Evolutionary conservation across 768 basidiomycete species (phyloP).

Genomic region (Terana coerulea): DNA sequence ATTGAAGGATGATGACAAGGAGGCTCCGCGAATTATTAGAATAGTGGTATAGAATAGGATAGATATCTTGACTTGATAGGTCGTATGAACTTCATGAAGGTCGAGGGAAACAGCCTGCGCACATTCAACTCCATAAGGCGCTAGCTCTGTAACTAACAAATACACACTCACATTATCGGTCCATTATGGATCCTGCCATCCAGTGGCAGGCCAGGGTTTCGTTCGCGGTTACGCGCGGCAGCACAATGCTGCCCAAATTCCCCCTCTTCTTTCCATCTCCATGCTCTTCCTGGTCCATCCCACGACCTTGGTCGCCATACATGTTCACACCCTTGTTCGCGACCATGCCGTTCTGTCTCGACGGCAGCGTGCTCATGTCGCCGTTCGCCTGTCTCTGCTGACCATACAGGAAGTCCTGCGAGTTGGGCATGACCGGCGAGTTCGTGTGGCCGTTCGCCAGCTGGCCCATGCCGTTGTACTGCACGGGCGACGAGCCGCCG

Average conservation of each 20-base stretch:
- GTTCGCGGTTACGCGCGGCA: conserved; percentile 49
- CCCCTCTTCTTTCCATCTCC: conserved; percentile 54
- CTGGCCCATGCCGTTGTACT: conserved; percentile 28
- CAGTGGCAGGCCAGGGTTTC: conserved; percentile 12
- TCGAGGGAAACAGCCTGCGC: not conserved
- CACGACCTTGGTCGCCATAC: conserved; percentile 61
- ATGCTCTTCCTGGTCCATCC: conserved; percentile 61
- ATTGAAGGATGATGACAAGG: not conserved
- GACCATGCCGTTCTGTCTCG: conserved; percentile 36
- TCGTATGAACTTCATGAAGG: conserved; percentile 1
- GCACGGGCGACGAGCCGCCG: conserved; percentile 43
- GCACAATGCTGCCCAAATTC: conserved; percentile 63
- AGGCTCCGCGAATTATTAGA: conserved; percentile 1
- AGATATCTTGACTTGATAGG: conserved; percentile 3
- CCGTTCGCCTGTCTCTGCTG: conserved; percentile 45
- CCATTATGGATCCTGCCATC: conserved; percentile 12
- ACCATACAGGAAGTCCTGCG: conserved; percentile 59
- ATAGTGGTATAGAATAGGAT: not conserved
- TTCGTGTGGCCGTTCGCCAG: conserved; percentile 35
- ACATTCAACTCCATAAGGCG: not conserved
- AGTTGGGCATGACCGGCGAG: conserved; percentile 33
- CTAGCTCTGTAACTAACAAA: not conserved
- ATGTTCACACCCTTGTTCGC: conserved; percentile 51
- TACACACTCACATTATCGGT: not conserved
- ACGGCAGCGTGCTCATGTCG: conserved; percentile 49